Evolutionary conservation across 2,329 filamentous ascomycete species (phyloP).

Genomic region (Cladosporium cucumerinum): DNA sequence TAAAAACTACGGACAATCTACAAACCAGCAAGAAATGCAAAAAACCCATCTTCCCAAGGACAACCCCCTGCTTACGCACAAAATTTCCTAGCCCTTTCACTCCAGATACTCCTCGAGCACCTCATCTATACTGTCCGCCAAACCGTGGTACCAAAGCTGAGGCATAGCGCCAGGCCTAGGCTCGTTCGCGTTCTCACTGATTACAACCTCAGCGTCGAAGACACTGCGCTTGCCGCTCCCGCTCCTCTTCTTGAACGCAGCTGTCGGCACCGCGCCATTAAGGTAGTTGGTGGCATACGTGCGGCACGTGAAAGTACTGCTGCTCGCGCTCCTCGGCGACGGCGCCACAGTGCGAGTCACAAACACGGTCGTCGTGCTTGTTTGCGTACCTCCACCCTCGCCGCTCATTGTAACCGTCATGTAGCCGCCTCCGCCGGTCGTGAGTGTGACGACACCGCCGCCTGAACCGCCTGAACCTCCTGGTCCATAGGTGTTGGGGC

Average conservation of each 20-base stretch:
- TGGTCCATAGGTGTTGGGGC: neutral
- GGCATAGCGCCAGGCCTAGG: slow-evolving; percentile 8
- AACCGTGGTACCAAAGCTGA: slow-evolving; percentile 12
- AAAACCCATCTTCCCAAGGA: neutral
- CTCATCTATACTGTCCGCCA: neutral
- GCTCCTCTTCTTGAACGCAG: slow-evolving; percentile 3
- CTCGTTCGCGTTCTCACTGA: slow-evolving; percentile 3
- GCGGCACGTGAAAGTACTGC: slow-evolving; percentile 26
- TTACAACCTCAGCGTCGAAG: slow-evolving; percentile 21
- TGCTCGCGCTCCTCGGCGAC: slow-evolving; percentile 15
- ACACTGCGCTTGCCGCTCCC: slow-evolving; percentile 22
- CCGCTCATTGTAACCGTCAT: slow-evolving; percentile 25
- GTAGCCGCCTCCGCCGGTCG: slow-evolving; percentile 21
- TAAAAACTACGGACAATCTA: slow-evolving; percentile 11
- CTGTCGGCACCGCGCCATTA: slow-evolving; percentile 21
- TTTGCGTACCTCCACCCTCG: slow-evolving; percentile 10
- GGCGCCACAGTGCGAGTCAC: slow-evolving; percentile 15
- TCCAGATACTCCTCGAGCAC: neutral
- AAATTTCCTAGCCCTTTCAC: neutral
- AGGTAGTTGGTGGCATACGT: slow-evolving; percentile 31
- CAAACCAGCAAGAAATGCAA: neutral
- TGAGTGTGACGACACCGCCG: slow-evolving; percentile 15
- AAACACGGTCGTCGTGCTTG: slow-evolving; percentile 19
- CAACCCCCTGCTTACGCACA: neutral
- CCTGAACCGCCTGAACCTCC: neutral